Evolutionary conservation across 1,284 basidiomycete species (phyloP).

Genomic region (Apiotrichum gracile): DNA sequence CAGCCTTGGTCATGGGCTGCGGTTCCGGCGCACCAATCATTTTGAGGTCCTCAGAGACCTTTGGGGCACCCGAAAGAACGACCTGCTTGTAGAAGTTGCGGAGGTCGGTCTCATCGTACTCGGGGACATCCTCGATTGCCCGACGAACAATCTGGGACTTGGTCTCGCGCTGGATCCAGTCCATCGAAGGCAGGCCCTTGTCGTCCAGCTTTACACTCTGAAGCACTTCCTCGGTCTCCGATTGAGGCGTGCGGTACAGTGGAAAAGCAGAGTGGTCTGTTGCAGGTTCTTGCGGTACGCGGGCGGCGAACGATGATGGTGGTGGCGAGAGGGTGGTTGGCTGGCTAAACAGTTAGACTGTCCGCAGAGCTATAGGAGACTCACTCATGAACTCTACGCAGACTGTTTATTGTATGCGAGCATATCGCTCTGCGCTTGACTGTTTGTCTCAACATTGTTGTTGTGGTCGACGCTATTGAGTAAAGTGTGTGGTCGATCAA

Average conservation of each 20-base stretch:
- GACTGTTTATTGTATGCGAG: neutral
- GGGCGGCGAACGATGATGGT: neutral
- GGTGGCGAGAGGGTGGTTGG: neutral
- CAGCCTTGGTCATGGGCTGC: neutral
- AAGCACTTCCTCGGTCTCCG: neutral
- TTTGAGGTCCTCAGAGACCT: conserved; percentile 5
- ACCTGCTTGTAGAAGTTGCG: conserved; percentile 30
- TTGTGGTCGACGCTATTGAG: neutral
- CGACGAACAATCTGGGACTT: conserved; percentile 20
- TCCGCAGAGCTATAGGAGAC: neutral
- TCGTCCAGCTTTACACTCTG: neutral
- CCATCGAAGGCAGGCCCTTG: conserved; percentile 18
- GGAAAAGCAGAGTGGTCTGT: conserved; percentile 9
- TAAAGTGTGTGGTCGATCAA: too few species aligned
- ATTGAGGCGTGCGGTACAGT: conserved; percentile 11
- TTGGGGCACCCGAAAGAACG: conserved; percentile 21
- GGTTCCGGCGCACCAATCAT: conserved; percentile 7
- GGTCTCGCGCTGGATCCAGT: conserved; percentile 12
- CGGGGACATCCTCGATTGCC: conserved; percentile 16
- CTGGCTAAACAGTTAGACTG: neutral
- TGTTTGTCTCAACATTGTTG: conserved; percentile 17
- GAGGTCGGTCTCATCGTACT: conserved; percentile 26
- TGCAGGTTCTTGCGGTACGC: neutral
- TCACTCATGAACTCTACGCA: neutral
- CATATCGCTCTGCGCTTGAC: conserved; percentile 12